Conservation (phyloP, 2,329 filamentous ascomycete genomes). For the Fusarium buharicum region DNA sequence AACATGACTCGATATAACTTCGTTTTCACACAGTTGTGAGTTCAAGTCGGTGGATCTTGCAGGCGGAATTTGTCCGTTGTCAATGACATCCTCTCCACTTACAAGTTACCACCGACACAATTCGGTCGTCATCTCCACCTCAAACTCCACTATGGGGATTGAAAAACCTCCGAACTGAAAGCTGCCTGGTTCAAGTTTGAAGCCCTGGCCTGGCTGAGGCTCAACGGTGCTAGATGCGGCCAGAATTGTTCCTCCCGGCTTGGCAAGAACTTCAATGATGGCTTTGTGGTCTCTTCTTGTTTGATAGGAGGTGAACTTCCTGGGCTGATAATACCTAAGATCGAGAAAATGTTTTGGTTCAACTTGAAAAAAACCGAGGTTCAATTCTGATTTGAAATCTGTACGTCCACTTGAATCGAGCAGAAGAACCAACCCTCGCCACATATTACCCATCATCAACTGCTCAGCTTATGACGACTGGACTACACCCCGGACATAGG, state of each 20-base stretch:
- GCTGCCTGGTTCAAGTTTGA: constrained; percentile 3
- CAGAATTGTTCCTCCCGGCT: constrained; percentile 27
- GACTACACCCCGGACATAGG: constrained; percentile 14
- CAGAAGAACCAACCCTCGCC: constrained; percentile 16
- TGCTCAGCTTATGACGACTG: constrained; percentile 24
- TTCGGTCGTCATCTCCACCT: constrained; percentile 26
- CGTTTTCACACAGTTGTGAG: constrained; percentile 6
- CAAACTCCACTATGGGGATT: constrained; percentile 9
- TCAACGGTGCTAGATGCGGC: constrained; percentile 8
- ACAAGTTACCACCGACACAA: constrained; percentile 12
- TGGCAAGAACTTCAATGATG: constrained; percentile 1
- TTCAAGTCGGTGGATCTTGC: constrained; percentile 7
- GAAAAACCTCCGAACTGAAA: constrained; percentile 15
- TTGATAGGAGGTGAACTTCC: neutral
- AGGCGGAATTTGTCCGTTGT: constrained; percentile 28
- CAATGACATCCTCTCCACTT: constrained; percentile 22
- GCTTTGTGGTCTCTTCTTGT: no score
- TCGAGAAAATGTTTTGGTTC: neutral
- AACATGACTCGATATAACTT: constrained; percentile 26
- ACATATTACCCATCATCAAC: constrained; percentile 25
- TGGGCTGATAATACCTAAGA: neutral
- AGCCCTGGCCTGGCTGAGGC: constrained; percentile 22
- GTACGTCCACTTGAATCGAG: constrained; percentile 14
- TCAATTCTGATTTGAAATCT: constrained; percentile 20
- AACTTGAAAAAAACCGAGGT: neutral